Base-by-base conservation (phyloP, 805 yeast species). In the Spathaspora hagerdaliae region DNA sequence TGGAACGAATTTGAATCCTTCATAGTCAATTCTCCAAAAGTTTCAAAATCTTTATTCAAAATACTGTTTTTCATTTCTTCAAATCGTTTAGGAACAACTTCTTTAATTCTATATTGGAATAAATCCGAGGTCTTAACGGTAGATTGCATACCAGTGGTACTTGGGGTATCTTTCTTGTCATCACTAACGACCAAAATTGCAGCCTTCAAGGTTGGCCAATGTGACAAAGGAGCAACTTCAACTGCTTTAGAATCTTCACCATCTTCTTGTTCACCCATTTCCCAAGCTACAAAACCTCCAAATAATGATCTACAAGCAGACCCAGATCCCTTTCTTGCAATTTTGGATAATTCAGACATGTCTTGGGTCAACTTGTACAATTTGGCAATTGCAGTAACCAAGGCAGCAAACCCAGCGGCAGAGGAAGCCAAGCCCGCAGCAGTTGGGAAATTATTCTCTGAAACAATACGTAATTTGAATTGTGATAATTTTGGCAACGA, bases 201-300 rank as follows among this genome's bases (percentile, higher is more conserved):
- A 14, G 98, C 98, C 35, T 39, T 39, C 84, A 92, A 87, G 36
- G 79, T 75, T 36, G 97, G 90, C 99, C 99, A 94, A 65, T 88
- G 96, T 32, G 71, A 73, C 55, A 75, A 60, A 7, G 96, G 85
- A 3, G 96, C 96, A 35, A 94, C 80, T 69, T 91, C 89, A 27
- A 90, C 96, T 3, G 99, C 99, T 56, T 82, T 84, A 11, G 97
- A 91, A 69, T 94, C 99, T 38, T 79, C 74, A n/a, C 99, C 99
- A 60, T 90, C 85, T 0, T 52, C 67, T 47, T 60, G 51, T 3
- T 56, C 53, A 46, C 99, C 99, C 97, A 91, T 90, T 65, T 94
- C 97, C 99, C 99, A 94, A 3, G 98, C 98, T 10, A 94, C 99
- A 61, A 82, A 94, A 7, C 99, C 99, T 40, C 99, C 98, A 67